These are phyloP conservation scores for Aspergillus biplanus DNA, from an alignment of 495 filamentous ascomycete genomes.

Conservation along the genomic window DNA sequence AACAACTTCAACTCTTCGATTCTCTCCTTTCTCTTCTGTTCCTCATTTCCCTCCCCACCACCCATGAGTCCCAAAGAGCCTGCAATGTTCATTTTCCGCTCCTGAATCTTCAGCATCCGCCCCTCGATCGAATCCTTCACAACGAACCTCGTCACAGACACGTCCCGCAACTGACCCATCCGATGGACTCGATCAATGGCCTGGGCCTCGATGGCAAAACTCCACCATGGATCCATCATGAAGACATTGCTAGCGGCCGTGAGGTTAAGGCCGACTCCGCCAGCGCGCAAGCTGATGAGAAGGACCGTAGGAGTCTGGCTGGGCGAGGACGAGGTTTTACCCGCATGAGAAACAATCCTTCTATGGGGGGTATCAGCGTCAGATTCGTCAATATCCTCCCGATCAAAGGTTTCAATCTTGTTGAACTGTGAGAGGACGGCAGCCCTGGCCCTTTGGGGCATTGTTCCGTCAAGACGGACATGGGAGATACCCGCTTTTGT, in stretches of 20 bases:
- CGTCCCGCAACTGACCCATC: conserved; percentile 91
- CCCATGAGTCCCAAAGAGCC: conserved; percentile 83
- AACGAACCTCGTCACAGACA: conserved; percentile 84
- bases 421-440: conserved; percentile 73
- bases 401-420: conserved; percentile 44
- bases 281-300: conserved; percentile 83
- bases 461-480: conserved; percentile 88
- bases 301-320: conserved; percentile 56
- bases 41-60: conserved; percentile 68
- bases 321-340: conserved; percentile 27
- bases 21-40: conserved; percentile 86
- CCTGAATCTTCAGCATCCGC: conserved; percentile 91
- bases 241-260: conserved; percentile 86
- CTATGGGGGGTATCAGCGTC: conserved; percentile 7
- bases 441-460: conserved; percentile 82
- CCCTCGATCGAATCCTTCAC: conserved; percentile 91
- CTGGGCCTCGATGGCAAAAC: conserved; percentile 93
- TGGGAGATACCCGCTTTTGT: conserved; percentile 69
- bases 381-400: conserved; percentile 40
- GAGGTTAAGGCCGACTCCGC: conserved; percentile 92
- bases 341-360: not conserved
- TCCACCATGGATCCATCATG: conserved; percentile 99
- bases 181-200: conserved; percentile 99
- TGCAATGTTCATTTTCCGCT: conserved; percentile 86
- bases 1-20: conserved; percentile 95